These are phyloP conservation scores for Theobroma cacao DNA, from an alignment of 345 rosid species.

Conservation along the genomic window DNA sequence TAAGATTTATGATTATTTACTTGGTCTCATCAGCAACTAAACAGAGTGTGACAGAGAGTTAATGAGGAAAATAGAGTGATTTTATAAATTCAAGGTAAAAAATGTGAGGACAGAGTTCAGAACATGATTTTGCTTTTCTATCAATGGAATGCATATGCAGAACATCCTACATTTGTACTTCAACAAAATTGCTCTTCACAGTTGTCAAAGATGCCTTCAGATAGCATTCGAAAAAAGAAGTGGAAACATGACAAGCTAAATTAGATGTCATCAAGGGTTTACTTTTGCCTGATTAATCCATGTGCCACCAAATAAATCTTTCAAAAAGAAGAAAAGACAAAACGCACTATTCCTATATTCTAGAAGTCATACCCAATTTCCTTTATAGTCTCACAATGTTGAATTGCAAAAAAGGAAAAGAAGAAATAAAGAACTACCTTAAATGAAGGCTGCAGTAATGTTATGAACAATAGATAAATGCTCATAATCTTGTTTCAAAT, in stretches of 20 bases:
- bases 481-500: constrained; percentile 5
- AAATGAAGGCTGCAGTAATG: neutral
- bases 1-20: neutral
- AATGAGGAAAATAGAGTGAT: neutral
- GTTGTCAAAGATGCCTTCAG: neutral
- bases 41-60: neutral
- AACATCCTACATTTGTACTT: neutral
- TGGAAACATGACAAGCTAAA: neutral
- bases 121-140: neutral
- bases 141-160: neutral
- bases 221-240: neutral
- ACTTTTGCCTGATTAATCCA: neutral
- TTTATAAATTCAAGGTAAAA: neutral
- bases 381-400: neutral
- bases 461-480: neutral
- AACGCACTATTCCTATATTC: neutral
- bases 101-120: neutral
- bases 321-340: neutral
- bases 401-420: neutral
- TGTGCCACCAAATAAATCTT: neutral
- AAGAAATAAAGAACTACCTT: constrained; percentile 25
- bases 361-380: neutral
- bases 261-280: neutral
- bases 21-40: neutral
- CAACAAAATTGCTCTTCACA: neutral